Percentiles rank a stretch among this genome's conserved stretches.
phyloP scores from a whole-genome alignment of 192 early-diverging fungal genomes.

The Radiomyces spectabilis region DNA sequence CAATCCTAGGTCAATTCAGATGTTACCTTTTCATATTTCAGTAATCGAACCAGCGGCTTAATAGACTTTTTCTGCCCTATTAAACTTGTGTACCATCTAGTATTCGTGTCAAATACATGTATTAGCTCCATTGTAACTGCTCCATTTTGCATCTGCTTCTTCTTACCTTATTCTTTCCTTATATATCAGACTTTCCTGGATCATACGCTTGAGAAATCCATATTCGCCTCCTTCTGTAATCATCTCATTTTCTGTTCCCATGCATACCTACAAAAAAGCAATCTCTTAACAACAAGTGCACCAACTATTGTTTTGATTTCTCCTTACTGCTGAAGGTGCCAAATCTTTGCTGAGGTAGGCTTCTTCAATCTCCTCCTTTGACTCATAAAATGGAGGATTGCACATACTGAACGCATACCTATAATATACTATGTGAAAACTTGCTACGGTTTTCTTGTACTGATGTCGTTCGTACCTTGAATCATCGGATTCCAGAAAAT shows the following conservation, averaged over 20 bases:
- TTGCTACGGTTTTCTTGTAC: too few species aligned
- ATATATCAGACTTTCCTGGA: conserved; percentile 53
- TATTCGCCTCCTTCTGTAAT: conserved; percentile 76
- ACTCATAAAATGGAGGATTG: conserved; percentile 86
- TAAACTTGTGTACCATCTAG: conserved; percentile 81
- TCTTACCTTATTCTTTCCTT: conserved; percentile 30
- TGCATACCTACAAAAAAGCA: conserved; percentile 35
- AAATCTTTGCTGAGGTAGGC: conserved; percentile 42
- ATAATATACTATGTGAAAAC: too few species aligned
- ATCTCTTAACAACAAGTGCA: neutral
- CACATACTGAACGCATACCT: conserved; percentile 76
- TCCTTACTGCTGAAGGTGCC: conserved; percentile 39
- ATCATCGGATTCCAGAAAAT: conserved; percentile 9
- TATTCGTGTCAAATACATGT: neutral
- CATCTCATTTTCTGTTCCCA: conserved; percentile 62
- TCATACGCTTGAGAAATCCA: conserved; percentile 57
- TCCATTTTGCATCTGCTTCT: neutral
- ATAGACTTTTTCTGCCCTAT: conserved; percentile 58
- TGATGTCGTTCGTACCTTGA: too few species aligned
- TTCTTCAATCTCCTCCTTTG: conserved; percentile 44
- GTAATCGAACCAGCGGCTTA: conserved; percentile 23
- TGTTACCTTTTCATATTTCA: conserved; percentile 36
- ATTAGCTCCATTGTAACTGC: neutral
- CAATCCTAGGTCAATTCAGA: too few species aligned
- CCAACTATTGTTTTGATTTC: neutral